Conservation (phyloP, 129 eudicot genomes). For the Centaurea solstitialis region DNA sequence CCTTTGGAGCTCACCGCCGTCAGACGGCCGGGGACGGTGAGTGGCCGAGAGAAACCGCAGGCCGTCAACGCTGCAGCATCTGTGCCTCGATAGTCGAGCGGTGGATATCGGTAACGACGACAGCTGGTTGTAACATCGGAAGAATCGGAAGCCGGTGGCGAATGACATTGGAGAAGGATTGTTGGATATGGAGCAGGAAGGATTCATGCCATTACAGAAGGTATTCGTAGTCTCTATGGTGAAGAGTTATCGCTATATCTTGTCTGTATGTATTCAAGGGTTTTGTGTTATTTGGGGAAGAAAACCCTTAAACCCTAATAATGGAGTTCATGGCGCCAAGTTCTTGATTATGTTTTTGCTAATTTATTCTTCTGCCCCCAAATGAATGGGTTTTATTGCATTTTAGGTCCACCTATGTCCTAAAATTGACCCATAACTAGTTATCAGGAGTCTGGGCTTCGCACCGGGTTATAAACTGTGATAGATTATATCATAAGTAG, state of each 20-base stretch:
- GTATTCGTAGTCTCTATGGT: constrained; percentile 12
- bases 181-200: neutral
- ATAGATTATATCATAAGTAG: too few species aligned
- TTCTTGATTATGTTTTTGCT: constrained; percentile 11
- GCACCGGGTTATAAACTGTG: too few species aligned
- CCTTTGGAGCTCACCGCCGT: constrained; percentile 35
- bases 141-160: constrained; percentile 55
- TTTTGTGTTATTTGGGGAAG: constrained; percentile 2
- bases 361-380: constrained; percentile 10
- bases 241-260: constrained; percentile 13
- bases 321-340: constrained; percentile 36
- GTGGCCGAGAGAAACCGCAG: constrained; percentile 49
- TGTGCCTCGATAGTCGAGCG: constrained; percentile 36
- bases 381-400: neutral
- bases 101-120: constrained; percentile 25
- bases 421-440: neutral
- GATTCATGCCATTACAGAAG: constrained; percentile 48
- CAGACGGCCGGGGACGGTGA: constrained; percentile 8
- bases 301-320: constrained; percentile 36
- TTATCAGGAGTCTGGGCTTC: too few species aligned
- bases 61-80: constrained; percentile 14
- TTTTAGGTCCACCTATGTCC: neutral
- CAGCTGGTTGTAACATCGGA: constrained; percentile 47
- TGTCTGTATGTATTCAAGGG: constrained; percentile 11
- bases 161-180: constrained; percentile 50